Conservation (phyloP, 1,284 basidiomycete species). For the Apiotrichum veenhuisii region DNA sequence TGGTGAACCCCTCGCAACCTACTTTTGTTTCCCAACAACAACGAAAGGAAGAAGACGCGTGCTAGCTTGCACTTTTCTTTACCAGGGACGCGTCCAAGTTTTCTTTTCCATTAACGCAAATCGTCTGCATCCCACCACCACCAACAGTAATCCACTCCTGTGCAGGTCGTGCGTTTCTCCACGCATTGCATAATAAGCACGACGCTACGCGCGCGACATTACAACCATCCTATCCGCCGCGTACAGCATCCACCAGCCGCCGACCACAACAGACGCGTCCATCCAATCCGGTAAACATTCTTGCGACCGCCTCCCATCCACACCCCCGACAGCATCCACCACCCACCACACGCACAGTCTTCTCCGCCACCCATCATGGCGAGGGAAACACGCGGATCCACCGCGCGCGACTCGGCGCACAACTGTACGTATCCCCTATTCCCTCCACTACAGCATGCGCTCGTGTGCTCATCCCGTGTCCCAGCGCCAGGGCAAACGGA, state of each 20-base stretch:
- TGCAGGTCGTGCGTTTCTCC: too few relatives aligned
- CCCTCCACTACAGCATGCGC: not conserved
- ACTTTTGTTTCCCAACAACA: too few relatives aligned
- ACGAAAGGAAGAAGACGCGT: too few relatives aligned
- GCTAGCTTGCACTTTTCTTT: not conserved
- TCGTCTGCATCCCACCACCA: too few relatives aligned
- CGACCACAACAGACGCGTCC: too few relatives aligned
- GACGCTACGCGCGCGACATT: too few relatives aligned
- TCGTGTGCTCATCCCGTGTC: not conserved
- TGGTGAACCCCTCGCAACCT: too few relatives aligned
- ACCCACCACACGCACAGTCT: not conserved
- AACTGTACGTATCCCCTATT: not conserved
- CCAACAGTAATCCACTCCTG: too few relatives aligned
- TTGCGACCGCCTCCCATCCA: not conserved
- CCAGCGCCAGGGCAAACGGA: slow-evolving; percentile 5
- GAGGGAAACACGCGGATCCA: slow-evolving; percentile 16
- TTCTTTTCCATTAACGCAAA: not conserved
- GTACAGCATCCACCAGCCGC: too few relatives aligned
- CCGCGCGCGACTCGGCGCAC: not conserved
- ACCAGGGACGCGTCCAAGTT: slow-evolving; percentile 1
- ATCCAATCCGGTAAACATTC: not conserved
- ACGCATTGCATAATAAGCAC: too few relatives aligned
- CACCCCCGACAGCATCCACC: not conserved
- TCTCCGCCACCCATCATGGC: slow-evolving; percentile 6
- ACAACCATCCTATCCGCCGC: too few relatives aligned